Base-by-base conservation (phyloP, 441 rosid genomes). In the Erysimum pusillum region DNA sequence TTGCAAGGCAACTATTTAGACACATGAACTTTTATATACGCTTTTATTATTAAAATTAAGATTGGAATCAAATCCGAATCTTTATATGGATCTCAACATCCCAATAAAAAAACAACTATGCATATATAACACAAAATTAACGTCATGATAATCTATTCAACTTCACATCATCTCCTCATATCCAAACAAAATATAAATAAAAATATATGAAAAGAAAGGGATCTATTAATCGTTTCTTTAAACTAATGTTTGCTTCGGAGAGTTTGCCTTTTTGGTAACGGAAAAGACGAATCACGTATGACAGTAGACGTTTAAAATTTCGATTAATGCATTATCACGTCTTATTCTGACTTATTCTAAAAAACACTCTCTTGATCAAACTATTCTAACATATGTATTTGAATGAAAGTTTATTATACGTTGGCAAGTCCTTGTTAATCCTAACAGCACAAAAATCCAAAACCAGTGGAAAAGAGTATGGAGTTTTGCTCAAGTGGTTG, bases 401-500 rank as follows among this genome's bases (percentile, higher is more conserved):
- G 11, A 66, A 66, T 45, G 7, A 66, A 49, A 12, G 1, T 49
- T 49, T 18, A 12, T 18, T 49, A 17, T 66, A 67, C 25, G 72
- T 52, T 57, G 38, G 61, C 38, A 38, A 52, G 61, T 67, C 54
- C 13, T 44, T 69, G 18, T 41, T 13, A 44, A 11, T 57, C 65
- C 32, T 34, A 31, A 69, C 32, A 42, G 56, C 58, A 32, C 48
- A 46, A 59, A 71, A 59, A n/a, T n/a, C 52, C 67, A 58, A 57
- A 60, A 44, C 13, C 17, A 15, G 14, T 34, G 7, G 3, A 22
- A 36, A 36, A 14, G 9, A 34, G 58, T 44, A 9, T 32, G 46
- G 67, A 46, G 25, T 35, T 71, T 35, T 71, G 38, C 41, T 61
- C 39, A 48, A 60, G 75, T 71, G 68, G 76, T 61, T 61, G 68